A percentile compares a stretch with the other conserved stretches of the same genome.
These are phyloP conservation scores for Yamadazyma phyllophila DNA, from an alignment of 805 yeast species.

Conservation along the genomic window DNA sequence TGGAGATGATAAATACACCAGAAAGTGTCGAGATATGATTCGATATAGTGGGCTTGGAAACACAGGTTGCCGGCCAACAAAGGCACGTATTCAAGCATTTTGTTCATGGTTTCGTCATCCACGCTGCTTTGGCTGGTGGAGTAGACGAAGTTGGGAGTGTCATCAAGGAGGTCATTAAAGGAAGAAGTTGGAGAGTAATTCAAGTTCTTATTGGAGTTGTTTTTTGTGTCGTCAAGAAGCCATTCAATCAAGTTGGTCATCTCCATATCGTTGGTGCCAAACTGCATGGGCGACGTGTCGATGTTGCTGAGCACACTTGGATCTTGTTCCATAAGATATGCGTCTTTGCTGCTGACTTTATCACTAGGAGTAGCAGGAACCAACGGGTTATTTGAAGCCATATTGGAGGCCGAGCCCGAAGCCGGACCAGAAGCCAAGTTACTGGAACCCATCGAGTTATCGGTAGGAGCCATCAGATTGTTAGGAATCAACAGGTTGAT, in stretches of 20 bases:
- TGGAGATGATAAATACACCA: slow-evolving; percentile 57
- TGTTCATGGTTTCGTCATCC: slow-evolving; percentile 3
- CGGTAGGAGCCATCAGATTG: too few relatives aligned
- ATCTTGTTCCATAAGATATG: slow-evolving; percentile 3
- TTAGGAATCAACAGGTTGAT: too few relatives aligned
- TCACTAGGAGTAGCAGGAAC: not conserved
- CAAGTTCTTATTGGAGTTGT: slow-evolving; percentile 4
- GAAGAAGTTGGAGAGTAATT: slow-evolving; percentile 13
- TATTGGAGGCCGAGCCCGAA: too few relatives aligned
- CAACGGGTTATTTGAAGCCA: not conserved
- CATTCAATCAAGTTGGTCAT: slow-evolving; percentile 8
- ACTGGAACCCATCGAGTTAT: not conserved
- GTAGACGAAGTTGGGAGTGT: slow-evolving; percentile 8
- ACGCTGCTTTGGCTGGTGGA: slow-evolving; percentile 9
- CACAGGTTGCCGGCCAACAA: not conserved
- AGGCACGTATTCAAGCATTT: slow-evolving; percentile 6
- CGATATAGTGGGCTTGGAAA: slow-evolving; percentile 5
- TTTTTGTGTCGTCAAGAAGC: slow-evolving; percentile 7
- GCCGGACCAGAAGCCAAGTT: too few relatives aligned
- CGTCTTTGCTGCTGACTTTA: not conserved
- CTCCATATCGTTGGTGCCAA: slow-evolving; percentile 6
- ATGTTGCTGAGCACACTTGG: not conserved
- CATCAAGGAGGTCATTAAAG: slow-evolving; percentile 12
- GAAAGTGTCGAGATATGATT: slow-evolving; percentile 23
- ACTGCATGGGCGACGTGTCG: slow-evolving; percentile 3